Base-by-base conservation (phyloP, 169 alveolate species). In the Plasmodium billcollinsi region DNA sequence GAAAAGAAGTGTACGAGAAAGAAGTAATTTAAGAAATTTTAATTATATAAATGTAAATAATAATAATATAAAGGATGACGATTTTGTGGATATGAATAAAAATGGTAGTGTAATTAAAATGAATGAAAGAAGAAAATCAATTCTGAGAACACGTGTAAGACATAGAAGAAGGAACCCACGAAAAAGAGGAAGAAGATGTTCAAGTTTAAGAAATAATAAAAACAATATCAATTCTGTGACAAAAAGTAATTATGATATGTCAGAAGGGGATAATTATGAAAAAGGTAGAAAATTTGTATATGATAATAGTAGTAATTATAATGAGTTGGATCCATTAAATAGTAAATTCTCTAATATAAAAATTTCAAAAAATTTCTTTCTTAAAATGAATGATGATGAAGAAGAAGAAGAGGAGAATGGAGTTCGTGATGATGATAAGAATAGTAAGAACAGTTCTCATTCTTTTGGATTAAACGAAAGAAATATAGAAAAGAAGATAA, bases 341-440 rank as follows among this genome's bases (percentile, higher is more conserved):
- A 66, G 67, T 11, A 76, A 76, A 65, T 21, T 76, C 11, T 76
- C 89, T 4, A 76, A 76, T 59, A 76, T 76, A 15, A 76, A 76
- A 29, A 76, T 76, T 29, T 65, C 78, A 14, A 76, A 76, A 26
- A 73, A 76, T 65, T 76, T 76, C 29, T 76, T 76, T 45, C 63
- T 76, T 52, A 65, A 76, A 65, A 76, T 76, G 78, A 70, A 76
- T 52, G 89, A 76, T 29, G 45, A 33, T 4, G 43, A 33, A 4
- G 45, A 33, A 0, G 45, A 33, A 5, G 45, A 33, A 33, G 45
- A 33, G 0, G 45, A 33, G 0, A 2, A 24, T 24, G 29, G 29
- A 1, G 29, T 24, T 24, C 2, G 29, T 24, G 45, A 33, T 33
- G 45, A 33, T 33, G 89, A 76, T 76, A 71, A 76, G n/a, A 58